Percentiles rank a stretch among this genome's conserved stretches.
These are phyloP conservation scores for Flaveria robusta DNA, from an alignment of 129 eudicot species.

Conservation along the genomic window DNA sequence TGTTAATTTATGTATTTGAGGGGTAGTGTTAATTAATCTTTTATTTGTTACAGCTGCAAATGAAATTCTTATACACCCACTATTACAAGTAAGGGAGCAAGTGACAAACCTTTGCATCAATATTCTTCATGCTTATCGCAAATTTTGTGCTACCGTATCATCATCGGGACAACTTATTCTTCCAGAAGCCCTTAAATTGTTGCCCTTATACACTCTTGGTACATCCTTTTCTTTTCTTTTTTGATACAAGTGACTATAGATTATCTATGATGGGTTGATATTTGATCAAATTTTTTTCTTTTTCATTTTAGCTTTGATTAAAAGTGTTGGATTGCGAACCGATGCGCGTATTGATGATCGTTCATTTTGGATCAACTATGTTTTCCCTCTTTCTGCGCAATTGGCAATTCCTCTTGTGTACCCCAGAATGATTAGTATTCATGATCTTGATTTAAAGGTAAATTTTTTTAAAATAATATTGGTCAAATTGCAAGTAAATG, in stretches of 20 bases:
- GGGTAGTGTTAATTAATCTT: not conserved
- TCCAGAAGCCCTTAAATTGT: slow-evolving; percentile 93
- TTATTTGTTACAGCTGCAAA: slow-evolving; percentile 64
- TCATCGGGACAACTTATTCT: slow-evolving; percentile 93
- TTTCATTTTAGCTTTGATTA: slow-evolving; percentile 60
- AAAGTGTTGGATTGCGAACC: slow-evolving; percentile 73
- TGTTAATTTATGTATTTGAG: not conserved
- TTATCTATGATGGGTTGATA: not conserved
- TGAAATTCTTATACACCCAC: slow-evolving; percentile 72
- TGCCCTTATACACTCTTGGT: slow-evolving; percentile 96
- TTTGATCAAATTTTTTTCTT: not conserved
- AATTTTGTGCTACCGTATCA: slow-evolving; percentile 92
- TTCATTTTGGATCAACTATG: slow-evolving; percentile 84
- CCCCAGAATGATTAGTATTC: slow-evolving; percentile 85
- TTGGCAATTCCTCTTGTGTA: slow-evolving; percentile 85
- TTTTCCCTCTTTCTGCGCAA: slow-evolving; percentile 68
- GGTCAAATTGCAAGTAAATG: not conserved
- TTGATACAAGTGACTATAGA: slow-evolving; percentile 11
- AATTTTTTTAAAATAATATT: not conserved
- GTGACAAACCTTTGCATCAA: slow-evolving; percentile 73
- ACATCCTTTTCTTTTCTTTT: slow-evolving; percentile 31
- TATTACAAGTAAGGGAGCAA: slow-evolving; percentile 78
- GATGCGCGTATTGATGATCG: slow-evolving; percentile 87
- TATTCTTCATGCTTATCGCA: slow-evolving; percentile 84
- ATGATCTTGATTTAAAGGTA: slow-evolving; percentile 74